Evolutionary conservation across 345 rosid species (phyloP), one percentile per base, ranked within the genome.

Genomic region (Aurinia saxatilis): DNA sequence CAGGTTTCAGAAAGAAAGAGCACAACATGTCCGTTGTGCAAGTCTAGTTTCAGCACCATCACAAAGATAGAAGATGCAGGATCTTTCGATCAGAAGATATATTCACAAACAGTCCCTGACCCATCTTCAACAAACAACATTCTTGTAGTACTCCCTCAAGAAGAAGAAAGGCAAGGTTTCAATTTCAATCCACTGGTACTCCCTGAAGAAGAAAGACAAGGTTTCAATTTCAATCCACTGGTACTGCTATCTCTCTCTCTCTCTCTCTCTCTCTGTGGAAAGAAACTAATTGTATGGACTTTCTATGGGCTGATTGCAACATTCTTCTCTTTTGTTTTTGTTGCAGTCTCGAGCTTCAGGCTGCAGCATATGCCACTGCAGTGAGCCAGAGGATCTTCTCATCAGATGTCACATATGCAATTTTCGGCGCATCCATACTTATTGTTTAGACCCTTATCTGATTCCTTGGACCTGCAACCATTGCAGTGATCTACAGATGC

Each of bases 21-120:
- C 36, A 79, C 90, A 38, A 79, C 85, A 30, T 93, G 99, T 75
- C 99, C 99, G 29, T 59, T 90, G 66, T 93, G 99, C 81, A 90
- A 93, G 79, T 78, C 78, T 40, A 77, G 57, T 60, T 87, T 90
- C 76, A 57, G 66, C 8, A 75, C 83, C 72, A 93, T 93, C 40
- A 85, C 79, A 48, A 85, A 74, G 76, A 68, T 90, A 70, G 95
- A 87, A 72, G 92, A 81, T 40, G 93, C 88, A 34, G 82, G 75
- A 53, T 66, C 79, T 60, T 81, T 73, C 34, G 99, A 93, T 81
- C 99, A 93, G 71, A 93, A 90, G 72, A 86, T 87, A 67, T 93
- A 85, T 57, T 90, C 96, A 46, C 96, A 90, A 77, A 87, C 92
- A 41, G 73, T 84, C 45, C 99, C 98, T 7, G 71, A 68, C 73